Base-by-base conservation (phyloP, 257 asterid genomes). In the Asclepias syriaca region DNA sequence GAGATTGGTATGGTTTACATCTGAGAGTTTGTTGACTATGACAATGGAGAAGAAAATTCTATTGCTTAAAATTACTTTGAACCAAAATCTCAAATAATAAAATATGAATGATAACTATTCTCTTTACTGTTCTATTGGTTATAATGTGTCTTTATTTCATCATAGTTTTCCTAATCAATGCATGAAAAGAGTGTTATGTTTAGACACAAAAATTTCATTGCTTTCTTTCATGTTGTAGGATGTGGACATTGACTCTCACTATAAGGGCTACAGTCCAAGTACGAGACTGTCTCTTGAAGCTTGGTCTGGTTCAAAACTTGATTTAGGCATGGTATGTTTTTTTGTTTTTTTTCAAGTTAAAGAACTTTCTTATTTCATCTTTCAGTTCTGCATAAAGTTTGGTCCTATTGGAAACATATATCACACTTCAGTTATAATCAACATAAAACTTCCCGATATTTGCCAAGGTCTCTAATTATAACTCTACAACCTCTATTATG, bases 271-370 rank as follows among this genome's bases (percentile, higher is more conserved):
- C 87, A 87, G 88, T 73, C 59, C 83, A 71, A 85, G 77, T 77
- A 91, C 99, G 82, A 89, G 93, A 72, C 78, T 65, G 79, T 94
- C 99, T 65, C 97, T 94, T 67, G 92, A 88, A 77, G 96, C 93
- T 75, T 94, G 99, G 99, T 89, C 97, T 66, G 90, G 89, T 76
- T 87, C 90, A 59, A 87, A 79, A 90, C 87, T 87, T 80, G 99
- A 94, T 85, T 74, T 94, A 79, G 98, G 96, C 66, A 92, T 94
- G 58, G 98, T 94, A 88, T 65, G 97, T 89, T 65, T 82, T 43
- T 71, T 65, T 64, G 15, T 61, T 21, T 29, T 29, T 29, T 29
- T 29, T 27, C 1, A 22, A 43, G 19, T 37, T 58, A 45, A 24
- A 24, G 15, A 74, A 32, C 37, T 57, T 56, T 46, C 37, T 55